phyloP scores from a whole-genome alignment of 352 stramenopile genomes.

The Globisporangium heterothallicum region DNA sequence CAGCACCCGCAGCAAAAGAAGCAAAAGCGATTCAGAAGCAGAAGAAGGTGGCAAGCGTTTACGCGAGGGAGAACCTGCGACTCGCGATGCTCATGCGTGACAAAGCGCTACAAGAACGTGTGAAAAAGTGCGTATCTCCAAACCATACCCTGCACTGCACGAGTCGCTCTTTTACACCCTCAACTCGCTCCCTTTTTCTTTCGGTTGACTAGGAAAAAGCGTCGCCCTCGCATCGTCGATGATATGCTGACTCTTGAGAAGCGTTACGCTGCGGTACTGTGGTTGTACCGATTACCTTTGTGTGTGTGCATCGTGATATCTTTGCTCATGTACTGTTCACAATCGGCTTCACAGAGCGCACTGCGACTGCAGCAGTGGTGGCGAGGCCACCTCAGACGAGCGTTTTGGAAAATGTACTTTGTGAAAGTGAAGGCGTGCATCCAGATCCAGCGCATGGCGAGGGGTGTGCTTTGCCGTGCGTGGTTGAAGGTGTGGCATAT shows the following conservation, averaged over 20 bases:
- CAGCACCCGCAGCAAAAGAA: constrained; percentile 26
- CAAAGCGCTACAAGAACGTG: constrained; percentile 27
- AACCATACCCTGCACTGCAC: no score
- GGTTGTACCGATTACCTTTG: neutral
- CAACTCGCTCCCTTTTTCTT: neutral
- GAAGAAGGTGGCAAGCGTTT: constrained; percentile 27
- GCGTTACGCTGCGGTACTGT: constrained; percentile 33
- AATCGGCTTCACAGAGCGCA: no score
- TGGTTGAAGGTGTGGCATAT: constrained; percentile 49
- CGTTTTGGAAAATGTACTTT: constrained; percentile 47
- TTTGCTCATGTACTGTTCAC: no score
- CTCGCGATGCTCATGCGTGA: constrained; percentile 43
- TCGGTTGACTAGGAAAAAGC: constrained; percentile 30
- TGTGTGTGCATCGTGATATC: neutral
- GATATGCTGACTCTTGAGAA: constrained; percentile 70
- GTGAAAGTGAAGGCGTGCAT: constrained; percentile 30
- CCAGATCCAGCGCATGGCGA: constrained; percentile 47
- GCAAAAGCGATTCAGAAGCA: constrained; percentile 1
- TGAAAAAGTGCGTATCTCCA: constrained; percentile 31
- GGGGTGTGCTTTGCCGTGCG: constrained; percentile 45
- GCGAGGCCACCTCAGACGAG: constrained; percentile 27
- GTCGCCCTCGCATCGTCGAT: constrained; percentile 52
- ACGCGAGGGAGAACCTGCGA: constrained; percentile 60
- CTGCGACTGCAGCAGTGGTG: constrained; percentile 54
- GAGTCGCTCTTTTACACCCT: no score